These are phyloP conservation scores for Penicillium sp. DNA, from an alignment of 2,329 filamentous ascomycete genomes.

Conservation along the genomic window DNA sequence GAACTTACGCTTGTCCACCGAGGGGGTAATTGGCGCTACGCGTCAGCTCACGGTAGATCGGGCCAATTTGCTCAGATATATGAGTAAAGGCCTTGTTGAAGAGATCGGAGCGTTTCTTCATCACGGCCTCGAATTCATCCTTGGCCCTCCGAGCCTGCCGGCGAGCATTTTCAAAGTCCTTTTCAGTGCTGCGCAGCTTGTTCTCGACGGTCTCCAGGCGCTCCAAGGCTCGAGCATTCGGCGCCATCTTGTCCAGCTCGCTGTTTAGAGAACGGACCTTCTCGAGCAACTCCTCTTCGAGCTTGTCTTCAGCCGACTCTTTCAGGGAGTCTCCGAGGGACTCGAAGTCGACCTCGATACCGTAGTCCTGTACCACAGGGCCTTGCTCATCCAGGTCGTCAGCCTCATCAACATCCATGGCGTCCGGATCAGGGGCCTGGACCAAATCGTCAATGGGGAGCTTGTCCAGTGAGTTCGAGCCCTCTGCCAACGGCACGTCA, in stretches of 20 bases:
- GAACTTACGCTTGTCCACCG: constrained; percentile 64
- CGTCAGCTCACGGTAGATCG: constrained; percentile 93
- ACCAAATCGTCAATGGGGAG: constrained; percentile 82
- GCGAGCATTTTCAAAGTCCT: constrained; percentile 83
- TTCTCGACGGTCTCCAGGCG: constrained; percentile 80
- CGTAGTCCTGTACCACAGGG: constrained; percentile 75
- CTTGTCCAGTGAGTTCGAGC: constrained; percentile 67
- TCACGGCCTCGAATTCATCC: constrained; percentile 77
- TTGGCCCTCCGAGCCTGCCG: constrained; percentile 67
- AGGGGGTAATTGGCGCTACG: constrained; percentile 84
- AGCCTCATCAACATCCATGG: constrained; percentile 83
- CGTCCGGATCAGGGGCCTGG: constrained; percentile 67
- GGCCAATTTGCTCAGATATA: constrained; percentile 88
- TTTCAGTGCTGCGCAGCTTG: constrained; percentile 75
- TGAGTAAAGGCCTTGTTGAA: constrained; percentile 95
- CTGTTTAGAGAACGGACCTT: constrained; percentile 67
- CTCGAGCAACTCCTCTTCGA: constrained; percentile 72
- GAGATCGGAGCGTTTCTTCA: constrained; percentile 75
- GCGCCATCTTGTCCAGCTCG: constrained; percentile 89
- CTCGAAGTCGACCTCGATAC: constrained; percentile 83
- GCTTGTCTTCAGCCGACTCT: constrained; percentile 63
- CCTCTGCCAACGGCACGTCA: constrained; percentile 68
- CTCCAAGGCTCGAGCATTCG: constrained; percentile 93
- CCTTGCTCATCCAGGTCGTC: constrained; percentile 47
- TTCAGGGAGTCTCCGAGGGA: constrained; percentile 76